These are phyloP conservation scores for Ceratocystis variospora DNA, from an alignment of 2,329 filamentous ascomycete species.

Conservation along the genomic window DNA sequence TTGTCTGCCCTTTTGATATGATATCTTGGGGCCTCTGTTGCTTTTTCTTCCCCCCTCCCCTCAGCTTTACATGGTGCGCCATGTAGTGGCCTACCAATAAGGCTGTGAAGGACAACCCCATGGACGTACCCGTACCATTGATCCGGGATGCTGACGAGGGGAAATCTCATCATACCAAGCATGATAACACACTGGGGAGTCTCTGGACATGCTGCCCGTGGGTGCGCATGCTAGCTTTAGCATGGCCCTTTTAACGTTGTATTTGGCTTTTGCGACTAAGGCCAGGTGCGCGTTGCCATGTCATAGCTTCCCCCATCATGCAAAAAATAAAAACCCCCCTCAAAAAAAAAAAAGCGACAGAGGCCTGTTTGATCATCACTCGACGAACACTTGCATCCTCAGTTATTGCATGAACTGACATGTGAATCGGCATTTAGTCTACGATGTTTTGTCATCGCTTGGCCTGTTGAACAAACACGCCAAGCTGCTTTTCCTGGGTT, in stretches of 20 bases:
- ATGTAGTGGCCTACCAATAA: neutral
- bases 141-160: neutral
- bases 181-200: neutral
- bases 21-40: neutral
- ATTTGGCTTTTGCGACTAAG: neutral
- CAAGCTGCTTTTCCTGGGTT: constrained; percentile 83
- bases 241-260: neutral
- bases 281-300: neutral
- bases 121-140: neutral
- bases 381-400: neutral
- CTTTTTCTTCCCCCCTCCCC: neutral
- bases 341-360: neutral
- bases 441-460: constrained; percentile 75
- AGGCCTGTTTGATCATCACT: neutral
- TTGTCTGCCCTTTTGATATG: neutral
- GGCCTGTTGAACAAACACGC: constrained; percentile 91
- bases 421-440: constrained; percentile 40
- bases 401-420: constrained; percentile 19
- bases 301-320: neutral
- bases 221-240: neutral
- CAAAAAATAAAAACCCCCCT: too few species aligned
- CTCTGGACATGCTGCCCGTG: neutral
- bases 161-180: neutral
- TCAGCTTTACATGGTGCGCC: neutral
- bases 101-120: neutral